Base-by-base conservation (phyloP, 768 basidiomycete genomes). In the Tricholoma sp. region DNA sequence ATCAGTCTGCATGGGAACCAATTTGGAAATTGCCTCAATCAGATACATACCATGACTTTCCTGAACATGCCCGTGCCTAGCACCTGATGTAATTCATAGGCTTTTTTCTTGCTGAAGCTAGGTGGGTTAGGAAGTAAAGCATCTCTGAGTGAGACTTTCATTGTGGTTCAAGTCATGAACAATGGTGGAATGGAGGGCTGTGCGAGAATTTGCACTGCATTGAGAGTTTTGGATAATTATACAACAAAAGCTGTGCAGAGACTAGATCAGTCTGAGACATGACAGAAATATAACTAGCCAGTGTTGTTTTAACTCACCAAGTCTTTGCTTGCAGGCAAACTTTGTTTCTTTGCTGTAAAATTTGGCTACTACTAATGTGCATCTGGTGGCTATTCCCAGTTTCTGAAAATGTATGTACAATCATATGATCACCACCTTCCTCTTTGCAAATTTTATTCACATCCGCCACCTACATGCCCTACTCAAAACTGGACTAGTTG, bases 31-130 rank as follows among this genome's bases (percentile, higher is more conserved):
- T 43, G 19, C 18, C 47, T 53, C 43, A 54, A 41, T 18, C 8
- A 18, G 39, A 10, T 43, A 67, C 67, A 55, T 65, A 91, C 88
- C 69, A 93, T 79, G 50, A 98, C 96, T 68, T 92, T 91, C 27
- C 94, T 94, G 71, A 96, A 96, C 0, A 91, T 86, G 3, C 94
- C 94, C 16, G 80, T 79, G 5, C 94, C 94, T 4, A 95, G 76
- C 4, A 84, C 77, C 27, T 86, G 79, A 57, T 88, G 83, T 1
- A 89, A 72, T 59, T 86, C 86, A 63, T 92, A 91, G 22, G 77
- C 67, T 71, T 88, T 91, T 78, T 96, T 97, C 80, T 94, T 94
- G 61, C 69, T 71, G 68, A 91, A 95, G 56, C 89, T 91, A 0
- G 89, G 79, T 0, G 94, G 94, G 65, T 96, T 94, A 0, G 86